Conservation (phyloP, 768 basidiomycete species). For the Thelephora ganbajun region DNA sequence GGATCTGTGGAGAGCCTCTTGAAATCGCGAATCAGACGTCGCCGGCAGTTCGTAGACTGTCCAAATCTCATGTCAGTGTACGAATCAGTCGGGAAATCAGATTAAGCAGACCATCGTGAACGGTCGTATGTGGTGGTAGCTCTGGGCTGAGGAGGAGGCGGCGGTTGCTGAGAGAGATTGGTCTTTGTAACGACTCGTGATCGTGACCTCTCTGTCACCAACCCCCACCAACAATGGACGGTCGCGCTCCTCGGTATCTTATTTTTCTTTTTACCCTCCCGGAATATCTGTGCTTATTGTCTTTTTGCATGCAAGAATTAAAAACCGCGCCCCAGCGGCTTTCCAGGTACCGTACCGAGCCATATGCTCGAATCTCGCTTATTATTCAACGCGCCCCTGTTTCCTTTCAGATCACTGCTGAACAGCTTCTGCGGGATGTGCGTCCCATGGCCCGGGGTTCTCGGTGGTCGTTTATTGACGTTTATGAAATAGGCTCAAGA, state of each 20-base stretch:
- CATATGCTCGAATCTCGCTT: neutral
- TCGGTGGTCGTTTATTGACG: neutral
- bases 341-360: constrained; percentile 49
- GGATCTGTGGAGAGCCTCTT: constrained; percentile 91
- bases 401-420: constrained; percentile 76
- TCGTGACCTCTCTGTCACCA: neutral
- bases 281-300: constrained; percentile 1
- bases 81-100: neutral
- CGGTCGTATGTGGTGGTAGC: neutral
- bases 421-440: constrained; percentile 93
- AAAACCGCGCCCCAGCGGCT: constrained; percentile 92
- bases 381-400: neutral
- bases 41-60: constrained; percentile 86
- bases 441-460: constrained; percentile 3
- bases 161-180: constrained; percentile 2
- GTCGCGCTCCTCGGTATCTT: neutral
- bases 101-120: neutral
- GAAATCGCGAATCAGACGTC: constrained; percentile 96
- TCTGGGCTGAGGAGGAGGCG: neutral
- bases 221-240: neutral
- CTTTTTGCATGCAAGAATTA: constrained; percentile 44
- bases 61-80: neutral
- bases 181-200: neutral
- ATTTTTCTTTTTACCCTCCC: neutral
- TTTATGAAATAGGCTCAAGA: constrained; percentile 72